Percentiles rank a stretch among this genome's conserved stretches.
phyloP scores from a whole-genome alignment of 2,329 filamentous ascomycete species.

The Neonectria neomacrospora region DNA sequence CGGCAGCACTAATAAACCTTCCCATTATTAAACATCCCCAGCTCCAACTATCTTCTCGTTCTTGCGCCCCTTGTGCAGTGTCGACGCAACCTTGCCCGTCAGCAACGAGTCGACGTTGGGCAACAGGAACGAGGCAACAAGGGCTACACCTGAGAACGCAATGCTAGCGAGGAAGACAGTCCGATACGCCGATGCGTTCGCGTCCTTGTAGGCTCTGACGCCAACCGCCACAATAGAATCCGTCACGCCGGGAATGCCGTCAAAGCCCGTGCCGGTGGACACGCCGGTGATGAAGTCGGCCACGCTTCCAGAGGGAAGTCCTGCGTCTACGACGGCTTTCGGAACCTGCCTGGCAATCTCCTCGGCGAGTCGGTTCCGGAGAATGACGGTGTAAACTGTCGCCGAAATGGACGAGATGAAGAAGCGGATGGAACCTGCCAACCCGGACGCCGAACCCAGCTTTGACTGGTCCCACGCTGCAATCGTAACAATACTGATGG shows the following conservation, averaged over 20 bases:
- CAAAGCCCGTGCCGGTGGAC: constrained; percentile 42
- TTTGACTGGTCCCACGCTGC: constrained; percentile 49
- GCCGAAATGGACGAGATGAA: constrained; percentile 48
- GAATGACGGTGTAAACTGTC: constrained; percentile 49
- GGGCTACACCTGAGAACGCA: constrained; percentile 48
- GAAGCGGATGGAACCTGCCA: constrained; percentile 52
- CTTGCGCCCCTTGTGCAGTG: constrained; percentile 44
- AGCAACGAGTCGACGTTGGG: constrained; percentile 50
- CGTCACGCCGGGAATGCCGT: constrained; percentile 46
- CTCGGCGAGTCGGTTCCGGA: constrained; percentile 47
- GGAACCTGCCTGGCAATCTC: constrained; percentile 48
- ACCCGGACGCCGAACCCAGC: constrained; percentile 49
- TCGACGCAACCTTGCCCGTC: constrained; percentile 48
- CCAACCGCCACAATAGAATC: constrained; percentile 45
- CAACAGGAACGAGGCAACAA: constrained; percentile 46
- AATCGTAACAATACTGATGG: constrained; percentile 50
- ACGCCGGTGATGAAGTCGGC: constrained; percentile 49
- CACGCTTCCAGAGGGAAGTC: constrained; percentile 50
- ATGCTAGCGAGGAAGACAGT: constrained; percentile 51
- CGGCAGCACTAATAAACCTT: background rate
- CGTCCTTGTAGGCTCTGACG: constrained; percentile 46
- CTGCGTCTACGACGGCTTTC: constrained; percentile 49
- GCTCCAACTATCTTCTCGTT: constrained; percentile 34
- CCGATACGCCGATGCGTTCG: constrained; percentile 49
- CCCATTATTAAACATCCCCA: constrained; percentile 13